These are phyloP conservation scores for Discostella pseudostelligera DNA, from an alignment of 108 stramenopile genomes.

Conservation along the genomic window DNA sequence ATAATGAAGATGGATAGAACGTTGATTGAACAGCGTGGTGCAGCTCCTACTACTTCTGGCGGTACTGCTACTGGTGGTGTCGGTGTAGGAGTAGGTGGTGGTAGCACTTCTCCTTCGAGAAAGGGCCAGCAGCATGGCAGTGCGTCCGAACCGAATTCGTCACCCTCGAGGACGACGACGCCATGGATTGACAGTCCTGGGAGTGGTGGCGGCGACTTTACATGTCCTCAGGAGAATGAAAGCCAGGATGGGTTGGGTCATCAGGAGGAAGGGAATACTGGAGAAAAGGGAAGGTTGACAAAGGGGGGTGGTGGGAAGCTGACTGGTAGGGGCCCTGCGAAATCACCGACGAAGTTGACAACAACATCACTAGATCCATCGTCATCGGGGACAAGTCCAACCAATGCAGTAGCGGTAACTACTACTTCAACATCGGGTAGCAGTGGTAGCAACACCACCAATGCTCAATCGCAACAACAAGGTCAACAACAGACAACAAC, in stretches of 20 bases:
- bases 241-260: no score
- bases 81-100: not conserved
- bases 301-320: no score
- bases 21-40: slow-evolving; percentile 72
- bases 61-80: not conserved
- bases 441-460: not conserved
- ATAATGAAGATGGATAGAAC: slow-evolving; percentile 87
- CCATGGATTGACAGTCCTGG: not conserved
- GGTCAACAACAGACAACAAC: slow-evolving; percentile 18
- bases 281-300: no score
- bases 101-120: not conserved
- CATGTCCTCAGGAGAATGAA: slow-evolving; percentile 20
- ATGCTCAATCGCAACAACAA: not conserved
- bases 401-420: not conserved
- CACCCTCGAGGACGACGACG: not conserved
- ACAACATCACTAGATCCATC: not conserved
- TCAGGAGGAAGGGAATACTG: no score
- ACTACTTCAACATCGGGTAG: not conserved
- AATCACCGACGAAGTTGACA: not conserved
- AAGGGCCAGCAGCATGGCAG: not conserved
- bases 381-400: not conserved
- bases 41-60: no score
- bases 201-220: not conserved
- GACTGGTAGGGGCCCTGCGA: no score
- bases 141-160: not conserved